Conservation (phyloP, 805 yeast species). For the Saturnispora quitensis region DNA sequence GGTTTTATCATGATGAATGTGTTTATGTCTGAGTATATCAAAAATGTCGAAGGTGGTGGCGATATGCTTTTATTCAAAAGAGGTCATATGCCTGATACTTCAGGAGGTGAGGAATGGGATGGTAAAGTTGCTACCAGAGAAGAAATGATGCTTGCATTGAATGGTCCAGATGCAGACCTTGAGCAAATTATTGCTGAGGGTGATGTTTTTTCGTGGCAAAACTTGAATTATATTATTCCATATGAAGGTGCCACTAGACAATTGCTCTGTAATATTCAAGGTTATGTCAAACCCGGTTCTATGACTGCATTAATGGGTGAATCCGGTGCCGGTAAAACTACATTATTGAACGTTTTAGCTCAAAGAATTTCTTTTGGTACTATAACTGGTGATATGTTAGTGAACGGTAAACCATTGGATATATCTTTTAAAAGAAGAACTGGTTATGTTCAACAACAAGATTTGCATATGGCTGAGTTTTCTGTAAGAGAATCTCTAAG, state of each 20-base stretch:
- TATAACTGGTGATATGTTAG: constrained; percentile 48
- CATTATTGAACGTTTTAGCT: constrained; percentile 43
- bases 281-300: constrained; percentile 43
- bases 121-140: constrained; percentile 31
- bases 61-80: constrained; percentile 36
- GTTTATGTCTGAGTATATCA: constrained; percentile 26
- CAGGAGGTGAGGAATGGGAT: constrained; percentile 32
- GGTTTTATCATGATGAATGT: constrained; percentile 30
- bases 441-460: constrained; percentile 50
- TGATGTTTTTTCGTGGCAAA: constrained; percentile 53
- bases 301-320: constrained; percentile 56
- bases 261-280: constrained; percentile 35
- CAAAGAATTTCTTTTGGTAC: constrained; percentile 44
- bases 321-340: constrained; percentile 56
- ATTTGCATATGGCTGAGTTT: constrained; percentile 40
- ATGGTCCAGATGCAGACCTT: constrained; percentile 28
- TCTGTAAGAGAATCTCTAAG: constrained; percentile 43
- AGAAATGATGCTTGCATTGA: constrained; percentile 22
- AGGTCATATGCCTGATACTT: constrained; percentile 27
- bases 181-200: constrained; percentile 35
- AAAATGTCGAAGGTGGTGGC: constrained; percentile 26
- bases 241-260: constrained; percentile 34
- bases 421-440: constrained; percentile 44
- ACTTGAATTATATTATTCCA: constrained; percentile 49
- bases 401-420: constrained; percentile 42